Evolutionary conservation across 805 yeast genomes (phyloP), one percentile per base, ranked within the genome.

Genomic region (Kodamaea nitidulidarum): DNA sequence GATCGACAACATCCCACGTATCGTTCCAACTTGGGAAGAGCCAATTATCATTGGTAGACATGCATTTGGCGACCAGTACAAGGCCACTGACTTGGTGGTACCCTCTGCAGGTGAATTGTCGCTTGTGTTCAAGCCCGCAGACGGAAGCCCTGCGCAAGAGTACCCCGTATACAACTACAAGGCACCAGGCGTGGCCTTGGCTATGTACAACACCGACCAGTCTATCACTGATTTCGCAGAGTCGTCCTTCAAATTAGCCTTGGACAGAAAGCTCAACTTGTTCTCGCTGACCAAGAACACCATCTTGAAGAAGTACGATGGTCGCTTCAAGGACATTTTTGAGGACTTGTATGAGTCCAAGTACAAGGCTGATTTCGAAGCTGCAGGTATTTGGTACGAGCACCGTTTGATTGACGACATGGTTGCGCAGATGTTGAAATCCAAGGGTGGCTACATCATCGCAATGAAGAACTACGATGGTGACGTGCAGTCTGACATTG

Each of bases 341-440:
- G 80, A 81, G 60, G 78, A 73, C 44, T 58, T 84, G 38, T 84
- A 75, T 51, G 86, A 80, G 37, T 40, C 68, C 12, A 66, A 69
- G 32, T 84, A 84, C 65, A 72, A 76, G 52, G 12, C 61, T 8
- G 61, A 73, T 40, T 83, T 83, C 51, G 86, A 81, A 52, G 61
- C 64, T 10, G 66, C 67, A 24, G 84, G 82, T 15, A 73, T 84
- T 47, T 75, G 78, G 70, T 84, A 83, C 52, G 90, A 84, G 60
- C 93, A 84, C 61, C 76, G 93, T 62, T 71, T 84, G 56, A 84
- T 84, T 46, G 93, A 84, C 61, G 93, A 84, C 58, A 84, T 84
- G 88, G 93, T 84, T 44, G 91, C 91, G 4, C 93, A 84, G 63
- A 84, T 84, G 93, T 64, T 84, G 56, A 84, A 84, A 61, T 84